Percentiles rank a stretch among this genome's conserved stretches.
These are phyloP conservation scores for Amaranthus hypochondriacus DNA, from an alignment of 148 eudicot genomes.

Conservation along the genomic window DNA sequence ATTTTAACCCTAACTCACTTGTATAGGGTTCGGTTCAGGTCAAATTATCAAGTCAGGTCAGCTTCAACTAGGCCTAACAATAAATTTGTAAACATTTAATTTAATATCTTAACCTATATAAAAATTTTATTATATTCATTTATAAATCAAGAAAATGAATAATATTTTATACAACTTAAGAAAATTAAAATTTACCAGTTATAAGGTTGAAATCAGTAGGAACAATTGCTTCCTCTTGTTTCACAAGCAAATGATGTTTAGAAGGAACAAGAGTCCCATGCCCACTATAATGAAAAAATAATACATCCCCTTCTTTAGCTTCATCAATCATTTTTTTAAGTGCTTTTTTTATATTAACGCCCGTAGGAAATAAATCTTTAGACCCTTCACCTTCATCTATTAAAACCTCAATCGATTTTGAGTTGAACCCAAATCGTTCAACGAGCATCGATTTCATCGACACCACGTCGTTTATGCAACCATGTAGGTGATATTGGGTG, in stretches of 20 bases:
- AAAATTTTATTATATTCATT: no score
- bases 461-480: slow-evolving; percentile 40
- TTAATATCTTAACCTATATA: no score
- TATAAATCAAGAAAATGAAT: no score
- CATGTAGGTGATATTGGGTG: slow-evolving; percentile 29
- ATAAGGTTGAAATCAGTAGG: slow-evolving; percentile 48
- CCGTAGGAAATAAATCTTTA: slow-evolving; percentile 28
- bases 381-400: slow-evolving; percentile 22
- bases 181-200: slow-evolving; percentile 23
- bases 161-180: not conserved
- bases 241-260: slow-evolving; percentile 17
- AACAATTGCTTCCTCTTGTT: slow-evolving; percentile 41
- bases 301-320: slow-evolving; percentile 37
- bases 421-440: slow-evolving; percentile 27
- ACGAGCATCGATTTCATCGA: slow-evolving; percentile 24
- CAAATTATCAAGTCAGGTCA: no score
- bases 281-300: slow-evolving; percentile 45
- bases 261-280: slow-evolving; percentile 38
- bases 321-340: slow-evolving; percentile 34
- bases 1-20: no score
- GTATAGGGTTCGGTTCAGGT: no score
- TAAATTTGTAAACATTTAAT: no score
- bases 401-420: slow-evolving; percentile 16
- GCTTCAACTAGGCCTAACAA: no score
- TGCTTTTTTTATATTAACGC: slow-evolving; percentile 35